phyloP scores from a whole-genome alignment of 305 asterid species.

The Fraxinus ornus region DNA sequence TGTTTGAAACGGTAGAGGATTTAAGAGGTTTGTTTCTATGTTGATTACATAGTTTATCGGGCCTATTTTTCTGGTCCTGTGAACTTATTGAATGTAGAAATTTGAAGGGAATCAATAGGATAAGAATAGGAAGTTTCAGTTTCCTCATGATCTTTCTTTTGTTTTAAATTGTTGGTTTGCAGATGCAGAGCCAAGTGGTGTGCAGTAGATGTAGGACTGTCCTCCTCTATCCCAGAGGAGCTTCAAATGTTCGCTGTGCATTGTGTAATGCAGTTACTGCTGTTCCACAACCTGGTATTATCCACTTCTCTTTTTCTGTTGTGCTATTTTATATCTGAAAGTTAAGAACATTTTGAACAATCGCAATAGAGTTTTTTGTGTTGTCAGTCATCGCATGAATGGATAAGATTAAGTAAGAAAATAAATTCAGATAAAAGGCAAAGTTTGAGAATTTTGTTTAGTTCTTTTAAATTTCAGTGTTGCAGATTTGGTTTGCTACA shows the following conservation, averaged over 20 bases:
- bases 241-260: conserved; percentile 50
- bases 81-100: neutral
- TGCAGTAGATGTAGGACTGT: conserved; percentile 47
- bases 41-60: neutral
- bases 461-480: neutral
- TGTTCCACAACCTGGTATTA: conserved; percentile 36
- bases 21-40: neutral
- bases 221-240: conserved; percentile 49
- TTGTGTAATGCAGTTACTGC: conserved; percentile 44
- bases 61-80: neutral
- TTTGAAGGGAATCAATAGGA: neutral
- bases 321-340: neutral
- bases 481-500: neutral
- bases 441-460: neutral
- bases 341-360: neutral
- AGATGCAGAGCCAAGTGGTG: conserved; percentile 49
- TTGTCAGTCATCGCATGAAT: neutral
- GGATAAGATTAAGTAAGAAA: neutral
- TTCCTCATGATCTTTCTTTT: neutral
- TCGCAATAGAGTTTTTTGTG: neutral
- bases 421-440: neutral
- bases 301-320: neutral
- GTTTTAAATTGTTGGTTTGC: neutral
- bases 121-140: neutral
- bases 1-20: neutral